Evolutionary conservation across 345 rosid species (phyloP).

Genomic region (Salix purpurea): DNA sequence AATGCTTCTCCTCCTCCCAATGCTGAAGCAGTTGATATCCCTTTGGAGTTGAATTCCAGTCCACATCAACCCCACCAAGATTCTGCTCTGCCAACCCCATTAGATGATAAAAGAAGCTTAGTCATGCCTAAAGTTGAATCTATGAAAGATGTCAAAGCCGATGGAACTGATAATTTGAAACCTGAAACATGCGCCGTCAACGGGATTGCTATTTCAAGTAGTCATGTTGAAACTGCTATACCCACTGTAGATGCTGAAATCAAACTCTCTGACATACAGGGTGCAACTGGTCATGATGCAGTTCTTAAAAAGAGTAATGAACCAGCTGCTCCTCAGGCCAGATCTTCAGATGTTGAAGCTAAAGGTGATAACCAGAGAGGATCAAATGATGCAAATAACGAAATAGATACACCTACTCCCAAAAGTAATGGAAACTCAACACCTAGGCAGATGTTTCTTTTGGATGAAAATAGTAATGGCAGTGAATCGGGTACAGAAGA

Average conservation of each 20-base stretch:
- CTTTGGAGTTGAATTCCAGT: slow-evolving; percentile 19
- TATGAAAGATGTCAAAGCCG: slow-evolving; percentile 17
- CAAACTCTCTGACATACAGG: slow-evolving; percentile 24
- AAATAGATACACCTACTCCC: slow-evolving; percentile 20
- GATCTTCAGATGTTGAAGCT: slow-evolving; percentile 31
- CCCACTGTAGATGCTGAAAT: slow-evolving; percentile 19
- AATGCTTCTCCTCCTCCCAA: slow-evolving; percentile 18
- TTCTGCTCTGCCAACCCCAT: slow-evolving; percentile 18
- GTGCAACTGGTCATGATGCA: slow-evolving; percentile 23
- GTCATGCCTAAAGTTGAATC: slow-evolving; percentile 25
- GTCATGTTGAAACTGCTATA: slow-evolving; percentile 21
- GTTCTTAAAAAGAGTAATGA: slow-evolving; percentile 14
- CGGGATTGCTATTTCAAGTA: slow-evolving; percentile 14
- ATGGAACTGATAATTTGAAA: slow-evolving; percentile 17
- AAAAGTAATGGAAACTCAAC: slow-evolving; percentile 33
- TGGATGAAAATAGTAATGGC: slow-evolving; percentile 43
- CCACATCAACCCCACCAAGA: slow-evolving; percentile 6
- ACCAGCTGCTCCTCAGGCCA: slow-evolving; percentile 26
- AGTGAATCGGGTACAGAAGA: slow-evolving; percentile 64
- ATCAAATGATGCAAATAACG: slow-evolving; percentile 29
- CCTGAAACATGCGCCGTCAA: slow-evolving; percentile 18
- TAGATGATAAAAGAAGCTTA: slow-evolving; percentile 15
- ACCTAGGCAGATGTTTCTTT: slow-evolving; percentile 29
- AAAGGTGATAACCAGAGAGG: slow-evolving; percentile 30
- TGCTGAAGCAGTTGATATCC: slow-evolving; percentile 18